Evolutionary conservation across 257 asterid genomes (phyloP).

Genomic region (Ehretia macrophylla): DNA sequence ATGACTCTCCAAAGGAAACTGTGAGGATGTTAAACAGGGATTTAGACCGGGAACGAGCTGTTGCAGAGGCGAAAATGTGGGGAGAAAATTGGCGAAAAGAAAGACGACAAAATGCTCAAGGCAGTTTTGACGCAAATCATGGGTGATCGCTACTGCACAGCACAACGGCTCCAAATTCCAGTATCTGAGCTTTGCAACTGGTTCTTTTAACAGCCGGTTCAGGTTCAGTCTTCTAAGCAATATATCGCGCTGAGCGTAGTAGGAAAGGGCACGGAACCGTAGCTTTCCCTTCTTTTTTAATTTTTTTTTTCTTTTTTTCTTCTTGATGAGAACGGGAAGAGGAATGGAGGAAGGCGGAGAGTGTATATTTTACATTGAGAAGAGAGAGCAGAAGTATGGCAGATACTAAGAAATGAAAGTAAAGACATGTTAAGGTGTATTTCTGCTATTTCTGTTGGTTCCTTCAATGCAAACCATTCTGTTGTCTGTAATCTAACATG

Average conservation of each 20-base stretch:
- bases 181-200: background rate
- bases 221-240: no score
- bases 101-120: slow-evolving; percentile 61
- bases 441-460: slow-evolving; percentile 5
- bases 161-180: slow-evolving; percentile 10
- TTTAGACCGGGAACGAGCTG: slow-evolving; percentile 86
- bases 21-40: slow-evolving; percentile 64
- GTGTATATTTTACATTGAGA: no score
- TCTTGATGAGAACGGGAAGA: slow-evolving; percentile 1
- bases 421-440: background rate
- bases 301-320: background rate
- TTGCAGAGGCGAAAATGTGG: slow-evolving; percentile 99
- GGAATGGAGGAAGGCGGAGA: slow-evolving; percentile 6
- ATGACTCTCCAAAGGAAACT: slow-evolving; percentile 76
- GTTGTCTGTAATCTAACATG: slow-evolving; percentile 22
- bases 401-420: background rate
- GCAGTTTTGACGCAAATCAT: slow-evolving; percentile 57
- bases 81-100: slow-evolving; percentile 94
- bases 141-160: slow-evolving; percentile 15
- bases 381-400: slow-evolving; percentile 15
- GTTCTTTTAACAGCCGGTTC: slow-evolving; percentile 2
- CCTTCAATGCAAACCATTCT: slow-evolving; percentile 1
- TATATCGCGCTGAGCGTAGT: slow-evolving; percentile 5
- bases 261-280: slow-evolving; percentile 6
- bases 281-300: background rate